These are phyloP conservation scores for Phaeoacremonium minimum DNA, from an alignment of 2,329 filamentous ascomycete species.

Conservation along the genomic window DNA sequence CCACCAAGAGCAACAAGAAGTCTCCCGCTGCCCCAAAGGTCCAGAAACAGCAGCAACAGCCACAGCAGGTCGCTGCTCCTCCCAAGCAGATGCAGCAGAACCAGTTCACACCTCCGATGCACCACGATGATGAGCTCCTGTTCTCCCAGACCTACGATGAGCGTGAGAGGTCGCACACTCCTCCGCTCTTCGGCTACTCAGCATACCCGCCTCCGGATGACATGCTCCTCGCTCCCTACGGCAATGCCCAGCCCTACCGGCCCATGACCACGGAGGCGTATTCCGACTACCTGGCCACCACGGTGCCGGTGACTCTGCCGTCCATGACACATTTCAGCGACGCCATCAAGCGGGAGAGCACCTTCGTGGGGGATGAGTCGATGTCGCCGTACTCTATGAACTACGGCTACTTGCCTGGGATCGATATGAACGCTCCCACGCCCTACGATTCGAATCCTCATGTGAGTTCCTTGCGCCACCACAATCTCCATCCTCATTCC, in stretches of 20 bases:
- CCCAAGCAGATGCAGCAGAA: slow-evolving; percentile 36
- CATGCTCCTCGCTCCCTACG: slow-evolving; percentile 56
- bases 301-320: slow-evolving; percentile 56
- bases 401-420: slow-evolving; percentile 61
- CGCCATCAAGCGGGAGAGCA: slow-evolving; percentile 62
- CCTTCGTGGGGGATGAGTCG: slow-evolving; percentile 52
- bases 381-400: slow-evolving; percentile 60
- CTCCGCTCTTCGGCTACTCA: slow-evolving; percentile 64
- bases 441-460: slow-evolving; percentile 68
- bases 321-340: slow-evolving; percentile 61
- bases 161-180: slow-evolving; percentile 66
- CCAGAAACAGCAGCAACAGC: slow-evolving; percentile 14
- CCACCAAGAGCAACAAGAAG: slow-evolving; percentile 38
- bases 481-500: slow-evolving; percentile 23
- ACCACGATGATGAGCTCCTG: slow-evolving; percentile 60
- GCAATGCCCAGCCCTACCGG: slow-evolving; percentile 46
- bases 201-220: slow-evolving; percentile 65
- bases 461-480: slow-evolving; percentile 60
- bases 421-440: slow-evolving; percentile 57
- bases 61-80: slow-evolving; percentile 20
- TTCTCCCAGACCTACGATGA: slow-evolving; percentile 58
- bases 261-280: slow-evolving; percentile 50
- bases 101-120: slow-evolving; percentile 60
- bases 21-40: slow-evolving; percentile 36
- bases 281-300: slow-evolving; percentile 51